Conservation (phyloP, 2,329 filamentous ascomycete genomes). For the Apiospora arundinis region DNA sequence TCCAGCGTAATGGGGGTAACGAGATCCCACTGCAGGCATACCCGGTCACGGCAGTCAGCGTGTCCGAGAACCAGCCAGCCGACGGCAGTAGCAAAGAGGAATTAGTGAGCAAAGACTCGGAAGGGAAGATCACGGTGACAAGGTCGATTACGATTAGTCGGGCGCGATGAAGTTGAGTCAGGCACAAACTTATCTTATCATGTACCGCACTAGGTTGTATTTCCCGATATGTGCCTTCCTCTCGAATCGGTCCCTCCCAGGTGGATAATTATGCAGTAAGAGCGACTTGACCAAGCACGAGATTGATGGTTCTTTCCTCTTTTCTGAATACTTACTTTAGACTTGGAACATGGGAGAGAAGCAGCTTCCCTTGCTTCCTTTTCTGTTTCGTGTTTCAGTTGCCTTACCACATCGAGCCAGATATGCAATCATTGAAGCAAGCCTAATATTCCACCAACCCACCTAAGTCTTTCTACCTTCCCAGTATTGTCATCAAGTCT, state of each 20-base stretch:
- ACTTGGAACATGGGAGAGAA: neutral
- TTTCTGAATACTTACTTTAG: no score
- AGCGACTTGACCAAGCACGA: no score
- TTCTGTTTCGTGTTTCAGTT: neutral
- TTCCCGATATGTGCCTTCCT: no score
- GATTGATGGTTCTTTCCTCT: neutral
- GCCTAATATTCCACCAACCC: neutral
- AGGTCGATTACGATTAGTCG: neutral
- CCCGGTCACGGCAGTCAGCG: neutral
- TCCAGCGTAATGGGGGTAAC: neutral
- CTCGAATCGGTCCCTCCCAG: no score
- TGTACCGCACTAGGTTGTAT: no score
- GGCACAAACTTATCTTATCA: neutral
- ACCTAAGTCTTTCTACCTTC: neutral
- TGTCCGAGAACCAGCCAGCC: neutral
- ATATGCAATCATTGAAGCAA: no score
- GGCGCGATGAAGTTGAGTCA: neutral
- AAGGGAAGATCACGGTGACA: neutral
- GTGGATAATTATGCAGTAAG: no score
- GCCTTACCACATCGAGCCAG: neutral
- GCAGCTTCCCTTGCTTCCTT: neutral
- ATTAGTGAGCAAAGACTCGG: neutral
- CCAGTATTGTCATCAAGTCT: constrained; percentile 1
- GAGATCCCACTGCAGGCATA: neutral
- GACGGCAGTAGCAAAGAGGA: neutral